Evolutionary conservation across 176 grass and related monocot species (phyloP).

Genomic region (Chloris gayana): DNA sequence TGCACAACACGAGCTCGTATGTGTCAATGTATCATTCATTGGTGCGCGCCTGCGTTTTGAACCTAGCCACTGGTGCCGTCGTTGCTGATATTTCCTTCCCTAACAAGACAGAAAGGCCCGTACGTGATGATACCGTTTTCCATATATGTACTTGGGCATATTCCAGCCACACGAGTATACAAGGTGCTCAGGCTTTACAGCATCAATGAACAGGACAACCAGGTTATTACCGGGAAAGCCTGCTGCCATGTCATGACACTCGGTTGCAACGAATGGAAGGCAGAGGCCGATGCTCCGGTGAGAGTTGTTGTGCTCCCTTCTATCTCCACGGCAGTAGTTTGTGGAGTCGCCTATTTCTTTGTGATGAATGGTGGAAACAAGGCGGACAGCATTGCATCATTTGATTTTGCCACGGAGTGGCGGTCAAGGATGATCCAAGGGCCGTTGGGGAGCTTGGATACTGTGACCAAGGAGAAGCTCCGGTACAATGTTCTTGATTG

Average conservation of each 20-base stretch:
- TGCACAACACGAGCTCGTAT: no score
- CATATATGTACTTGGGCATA: not conserved
- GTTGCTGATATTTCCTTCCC: not conserved
- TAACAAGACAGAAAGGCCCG: accelerated
- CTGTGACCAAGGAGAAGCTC: not conserved
- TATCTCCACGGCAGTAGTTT: not conserved
- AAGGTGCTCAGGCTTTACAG: not conserved
- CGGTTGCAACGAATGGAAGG: not conserved
- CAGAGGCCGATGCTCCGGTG: not conserved
- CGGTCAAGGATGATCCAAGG: not conserved
- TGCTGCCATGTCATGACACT: not conserved
- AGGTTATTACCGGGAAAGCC: not conserved
- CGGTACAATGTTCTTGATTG: not conserved
- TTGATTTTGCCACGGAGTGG: not conserved
- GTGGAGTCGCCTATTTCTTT: not conserved
- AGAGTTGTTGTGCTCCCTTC: not conserved
- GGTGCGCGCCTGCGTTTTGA: not conserved
- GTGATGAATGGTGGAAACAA: not conserved
- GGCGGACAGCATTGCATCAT: not conserved
- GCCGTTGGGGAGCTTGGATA: not conserved
- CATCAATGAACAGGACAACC: not conserved
- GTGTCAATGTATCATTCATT: not conserved
- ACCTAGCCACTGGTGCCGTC: not conserved
- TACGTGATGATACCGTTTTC: no score
- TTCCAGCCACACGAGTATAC: not conserved